Base-by-base conservation (phyloP, 1,284 basidiomycete genomes). In the Anthracocystis walkeri region DNA sequence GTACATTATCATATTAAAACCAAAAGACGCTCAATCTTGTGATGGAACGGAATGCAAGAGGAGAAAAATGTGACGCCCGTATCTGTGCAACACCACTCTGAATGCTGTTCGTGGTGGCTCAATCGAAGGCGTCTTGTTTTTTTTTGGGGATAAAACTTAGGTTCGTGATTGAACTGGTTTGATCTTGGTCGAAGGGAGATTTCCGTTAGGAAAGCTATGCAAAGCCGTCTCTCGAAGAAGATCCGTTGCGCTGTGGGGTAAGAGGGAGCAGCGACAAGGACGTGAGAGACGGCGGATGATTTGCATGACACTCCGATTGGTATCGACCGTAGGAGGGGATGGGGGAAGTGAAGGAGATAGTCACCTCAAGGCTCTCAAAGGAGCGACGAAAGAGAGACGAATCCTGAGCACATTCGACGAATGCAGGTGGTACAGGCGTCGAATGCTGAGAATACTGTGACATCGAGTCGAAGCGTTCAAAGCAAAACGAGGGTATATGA, bases 31-130 rank as follows among this genome's bases (percentile, higher is more conserved):
- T 54, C 5, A 20, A 45, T 7, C 8, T 8, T 6, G 12, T 23
- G 16, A 25, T n/a, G 51, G 29, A 10, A 21, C 8, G 41, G 23
- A 29, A 18, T 23, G 12, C 45, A 51, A 35, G 29, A 5, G 29
- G 14, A 14, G 14, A 38, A 38, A 14, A 38, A 61, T 75, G 67
- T 75, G 64, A 63, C 73, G 67, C 73, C 73, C 73, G 73, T 75
- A 75, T 75, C 73, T 75, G 73, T 71, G 73, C 73, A 58, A 58
- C 48, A 61, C 67, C 73, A 75, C 63, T 45, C 64, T 70, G 73
- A 21, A 46, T 31, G 49, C 73, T 75, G 61, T 46, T 46, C 38
- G 68, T 75, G 64, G 64, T 44, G 42, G 73, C 73, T 75, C 73
- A 71, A 75, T 70, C 68, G 64, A 49, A 75, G 73, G 73, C 67